Base-by-base conservation (phyloP, 2,329 filamentous ascomycete species). In the Arthrinium puccinioides region DNA sequence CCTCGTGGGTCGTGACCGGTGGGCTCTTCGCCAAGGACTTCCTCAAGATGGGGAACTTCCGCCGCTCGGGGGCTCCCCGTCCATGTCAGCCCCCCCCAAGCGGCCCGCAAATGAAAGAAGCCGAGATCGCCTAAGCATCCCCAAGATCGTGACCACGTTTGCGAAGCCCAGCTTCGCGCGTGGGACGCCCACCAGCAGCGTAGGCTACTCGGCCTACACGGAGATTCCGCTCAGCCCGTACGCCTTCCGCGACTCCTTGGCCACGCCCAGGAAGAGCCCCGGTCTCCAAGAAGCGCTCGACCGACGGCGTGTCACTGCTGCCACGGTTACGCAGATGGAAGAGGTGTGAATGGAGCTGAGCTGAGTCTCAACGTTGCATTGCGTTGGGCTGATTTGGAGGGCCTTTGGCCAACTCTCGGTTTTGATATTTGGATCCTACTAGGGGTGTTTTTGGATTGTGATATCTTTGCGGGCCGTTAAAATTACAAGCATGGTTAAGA, bases 1-100 rank as follows among this genome's bases (percentile, higher is more conserved):
- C 64, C 15, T 55, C 69, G 9, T 82, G 77, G 77, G 59, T 60
- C 21, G 66, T 53, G 21, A 71, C 69, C 4, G 61, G 67, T 9
- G 59, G 62, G 21, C 46, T 78, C 23, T 57, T 66, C 20, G 64
- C 59, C 42, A 61, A 66, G 47, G 64, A 72, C 6, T 50, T 74
- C 28, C 66, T 76, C 52, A 64, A 63, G 57, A 57, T 55, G 38
- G 62, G 64, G 27, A 39, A 58, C 41, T 48, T 50, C 27, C 41
- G 41, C 39, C 51, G 44, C 39, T 48, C 36, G 44, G 46, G 30
- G 39, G 30, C 36, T 47, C 45, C 21, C 18, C 21, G 51, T 54
- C 44, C 51, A 52, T 54, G 49, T 51, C 46, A 47, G 49, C 42
- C 42, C 46, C 36, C 38, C 47, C 42, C 32, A 18, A 26, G 42